A percentile compares a stretch with the other conserved stretches of the same genome.
These are phyloP conservation scores for Russula sp. DNA, from an alignment of 768 basidiomycete genomes.

Conservation along the genomic window DNA sequence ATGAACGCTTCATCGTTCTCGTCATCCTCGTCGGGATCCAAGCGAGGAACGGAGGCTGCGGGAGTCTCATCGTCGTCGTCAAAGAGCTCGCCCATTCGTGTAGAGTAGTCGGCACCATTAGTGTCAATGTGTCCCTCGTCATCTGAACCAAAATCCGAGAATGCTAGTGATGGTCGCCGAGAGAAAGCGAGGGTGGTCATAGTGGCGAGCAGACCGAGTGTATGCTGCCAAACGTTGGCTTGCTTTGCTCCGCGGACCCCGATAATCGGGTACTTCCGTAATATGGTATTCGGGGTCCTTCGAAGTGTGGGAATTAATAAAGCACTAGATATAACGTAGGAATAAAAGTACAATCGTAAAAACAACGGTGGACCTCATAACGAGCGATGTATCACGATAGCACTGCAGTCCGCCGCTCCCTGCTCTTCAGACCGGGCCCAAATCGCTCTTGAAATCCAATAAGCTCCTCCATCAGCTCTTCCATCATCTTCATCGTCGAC, in stretches of 20 bases:
- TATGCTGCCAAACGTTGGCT: background rate
- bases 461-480: conserved; percentile 86
- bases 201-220: background rate
- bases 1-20: conserved; percentile 59
- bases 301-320: conserved; percentile 3
- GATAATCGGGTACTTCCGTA: background rate
- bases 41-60: background rate
- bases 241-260: background rate
- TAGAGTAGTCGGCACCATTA: conserved; percentile 56
- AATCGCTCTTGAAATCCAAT: conserved; percentile 87
- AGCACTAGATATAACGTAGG: conserved; percentile 30
- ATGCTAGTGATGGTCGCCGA: conserved; percentile 33
- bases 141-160: conserved; percentile 42
- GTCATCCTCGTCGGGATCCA: conserved; percentile 34
- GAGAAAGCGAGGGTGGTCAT: conserved; percentile 17
- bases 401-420: conserved; percentile 38
- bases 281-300: background rate
- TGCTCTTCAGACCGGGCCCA: conserved; percentile 53
- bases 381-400: conserved; percentile 32
- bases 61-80: conserved; percentile 38
- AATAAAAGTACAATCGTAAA: conserved; percentile 29
- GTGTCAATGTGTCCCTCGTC: conserved; percentile 45
- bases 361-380: background rate
- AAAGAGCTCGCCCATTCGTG: conserved; percentile 67
- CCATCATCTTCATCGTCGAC: conserved; percentile 79